phyloP scores from a whole-genome alignment of 2,329 filamentous ascomycete genomes.

The Fusarium sp. region DNA sequence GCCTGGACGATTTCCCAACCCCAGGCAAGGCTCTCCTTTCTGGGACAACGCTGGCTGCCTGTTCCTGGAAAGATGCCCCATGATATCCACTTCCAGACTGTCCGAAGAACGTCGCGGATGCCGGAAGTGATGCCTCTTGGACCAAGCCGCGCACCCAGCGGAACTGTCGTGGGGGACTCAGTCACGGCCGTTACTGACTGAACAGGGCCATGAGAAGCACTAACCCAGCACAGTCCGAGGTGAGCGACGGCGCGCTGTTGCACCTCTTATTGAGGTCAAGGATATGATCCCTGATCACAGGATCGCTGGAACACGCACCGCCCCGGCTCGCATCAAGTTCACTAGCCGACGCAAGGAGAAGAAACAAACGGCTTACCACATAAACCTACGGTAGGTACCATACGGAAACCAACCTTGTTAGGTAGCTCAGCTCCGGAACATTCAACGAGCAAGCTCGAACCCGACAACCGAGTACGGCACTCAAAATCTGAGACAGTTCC shows the following conservation, averaged over 20 bases:
- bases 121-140: constrained; percentile 5
- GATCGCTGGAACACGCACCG: constrained; percentile 22
- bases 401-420: background rate
- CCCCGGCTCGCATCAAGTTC: constrained; percentile 11
- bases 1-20: constrained; percentile 1
- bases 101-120: constrained; percentile 12
- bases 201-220: background rate
- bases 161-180: background rate
- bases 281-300: constrained; percentile 28
- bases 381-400: background rate
- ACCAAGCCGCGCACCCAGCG: background rate
- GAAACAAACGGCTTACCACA: constrained; percentile 17
- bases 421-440: constrained; percentile 1
- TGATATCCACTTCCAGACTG: constrained; percentile 11
- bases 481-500: constrained; percentile 30
- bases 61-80: background rate
- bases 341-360: constrained; percentile 33
- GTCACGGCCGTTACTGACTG: background rate
- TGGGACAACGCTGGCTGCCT: background rate
- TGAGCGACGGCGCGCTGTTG: background rate
- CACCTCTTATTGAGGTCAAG: constrained; percentile 9
- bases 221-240: constrained; percentile 1
- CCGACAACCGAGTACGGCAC: constrained; percentile 19
- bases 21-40: background rate
- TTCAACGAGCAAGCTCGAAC: constrained; percentile 8